Evolutionary conservation across 768 basidiomycete species (phyloP).

Genomic region (Boletales sp.): DNA sequence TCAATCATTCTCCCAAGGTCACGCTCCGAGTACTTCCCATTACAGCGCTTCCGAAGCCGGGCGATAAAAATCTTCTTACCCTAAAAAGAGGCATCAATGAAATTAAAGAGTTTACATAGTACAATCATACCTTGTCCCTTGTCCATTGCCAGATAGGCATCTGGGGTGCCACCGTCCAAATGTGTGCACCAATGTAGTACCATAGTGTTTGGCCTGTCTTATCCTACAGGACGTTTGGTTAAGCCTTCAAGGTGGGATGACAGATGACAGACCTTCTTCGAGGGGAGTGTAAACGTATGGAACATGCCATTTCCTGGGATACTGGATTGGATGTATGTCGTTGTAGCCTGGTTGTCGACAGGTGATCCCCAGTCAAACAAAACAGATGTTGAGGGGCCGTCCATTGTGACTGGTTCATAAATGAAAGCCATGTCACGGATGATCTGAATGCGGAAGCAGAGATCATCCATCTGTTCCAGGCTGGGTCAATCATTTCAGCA

Average conservation of each 20-base stretch:
- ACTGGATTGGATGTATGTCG: slow-evolving; percentile 30
- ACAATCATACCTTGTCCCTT: slow-evolving; percentile 30
- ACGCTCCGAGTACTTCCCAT: slow-evolving; percentile 26
- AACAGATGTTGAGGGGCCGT: slow-evolving; percentile 40
- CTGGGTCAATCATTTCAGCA: slow-evolving; percentile 18
- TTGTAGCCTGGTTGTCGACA: slow-evolving; percentile 31
- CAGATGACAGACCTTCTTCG: slow-evolving; percentile 37
- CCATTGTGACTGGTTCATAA: slow-evolving; percentile 54
- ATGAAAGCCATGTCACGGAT: slow-evolving; percentile 43
- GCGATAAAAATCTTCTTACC: slow-evolving; percentile 34
- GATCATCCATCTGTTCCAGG: slow-evolving; percentile 33
- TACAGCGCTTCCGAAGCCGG: slow-evolving; percentile 35
- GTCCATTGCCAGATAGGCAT: slow-evolving; percentile 39
- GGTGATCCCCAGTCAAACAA: slow-evolving; percentile 52
- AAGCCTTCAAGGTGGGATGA: background rate
- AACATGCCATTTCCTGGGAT: slow-evolving; percentile 28
- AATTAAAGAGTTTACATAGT: background rate
- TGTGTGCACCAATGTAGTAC: slow-evolving; percentile 50
- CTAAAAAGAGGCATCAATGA: slow-evolving; percentile 5
- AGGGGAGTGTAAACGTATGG: slow-evolving; percentile 51
- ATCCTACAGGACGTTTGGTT: slow-evolving; percentile 28
- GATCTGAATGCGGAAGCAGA: slow-evolving; percentile 44
- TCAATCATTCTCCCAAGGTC: slow-evolving; percentile 40
- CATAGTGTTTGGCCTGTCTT: slow-evolving; percentile 27
- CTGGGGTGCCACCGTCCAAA: slow-evolving; percentile 36